These are phyloP conservation scores for Alternaria ventricosa DNA, from an alignment of 2,329 filamentous ascomycete genomes.

Conservation along the genomic window DNA sequence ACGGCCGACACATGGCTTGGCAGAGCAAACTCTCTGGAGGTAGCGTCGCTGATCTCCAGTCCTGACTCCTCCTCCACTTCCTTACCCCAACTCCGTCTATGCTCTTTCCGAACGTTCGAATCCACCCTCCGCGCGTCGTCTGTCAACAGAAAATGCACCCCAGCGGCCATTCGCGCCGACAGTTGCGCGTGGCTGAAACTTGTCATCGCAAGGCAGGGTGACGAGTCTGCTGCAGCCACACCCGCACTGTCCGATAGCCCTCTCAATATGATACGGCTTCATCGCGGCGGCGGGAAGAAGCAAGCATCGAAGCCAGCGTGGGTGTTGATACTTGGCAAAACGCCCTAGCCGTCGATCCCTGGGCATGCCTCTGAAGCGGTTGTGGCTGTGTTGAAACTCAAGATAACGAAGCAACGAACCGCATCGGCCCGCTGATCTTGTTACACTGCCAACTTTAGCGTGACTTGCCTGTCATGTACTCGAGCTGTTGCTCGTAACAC, in stretches of 20 bases:
- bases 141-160: neutral
- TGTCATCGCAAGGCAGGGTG: constrained; percentile 6
- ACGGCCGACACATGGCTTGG: constrained; percentile 7
- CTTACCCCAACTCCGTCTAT: constrained; percentile 5
- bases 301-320: constrained; percentile 12
- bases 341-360: constrained; percentile 16
- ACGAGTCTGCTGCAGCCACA: constrained; percentile 3
- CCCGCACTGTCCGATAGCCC: neutral
- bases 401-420: constrained; percentile 33
- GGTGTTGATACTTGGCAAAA: constrained; percentile 15
- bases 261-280: constrained; percentile 1
- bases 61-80: neutral
- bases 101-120: constrained; percentile 1
- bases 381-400: constrained; percentile 34
- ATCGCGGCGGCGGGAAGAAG: constrained; percentile 8
- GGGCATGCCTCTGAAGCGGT: constrained; percentile 13
- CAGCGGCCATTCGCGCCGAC: neutral
- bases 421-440: constrained; percentile 15
- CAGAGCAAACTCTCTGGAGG: constrained; percentile 5
- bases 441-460: constrained; percentile 18
- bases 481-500: neutral
- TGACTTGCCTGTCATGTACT: neutral
- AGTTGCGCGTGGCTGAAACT: neutral
- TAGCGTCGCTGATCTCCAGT: constrained; percentile 17
- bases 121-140: constrained; percentile 5